These are phyloP conservation scores for Biscogniauxia sp. DNA, from an alignment of 2,329 filamentous ascomycete genomes.

Conservation along the genomic window DNA sequence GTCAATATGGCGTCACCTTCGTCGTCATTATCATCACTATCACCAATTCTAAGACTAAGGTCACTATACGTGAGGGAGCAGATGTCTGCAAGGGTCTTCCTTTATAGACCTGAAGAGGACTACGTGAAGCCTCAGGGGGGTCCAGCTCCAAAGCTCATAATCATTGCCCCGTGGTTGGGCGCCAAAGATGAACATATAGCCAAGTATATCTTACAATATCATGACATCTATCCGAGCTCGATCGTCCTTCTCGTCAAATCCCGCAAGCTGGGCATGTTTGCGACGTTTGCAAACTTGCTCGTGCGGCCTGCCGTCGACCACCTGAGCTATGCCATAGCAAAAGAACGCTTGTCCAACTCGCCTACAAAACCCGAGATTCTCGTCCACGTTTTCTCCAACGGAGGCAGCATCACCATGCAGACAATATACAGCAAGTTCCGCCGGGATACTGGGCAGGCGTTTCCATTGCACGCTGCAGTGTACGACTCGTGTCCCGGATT, in stretches of 20 bases:
- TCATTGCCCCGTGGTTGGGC: slow-evolving; percentile 51
- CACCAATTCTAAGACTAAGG: too few relatives aligned
- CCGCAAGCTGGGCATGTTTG: slow-evolving; percentile 35
- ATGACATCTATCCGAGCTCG: slow-evolving; percentile 42
- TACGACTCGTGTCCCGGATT: slow-evolving; percentile 50
- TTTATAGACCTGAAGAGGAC: slow-evolving; percentile 24
- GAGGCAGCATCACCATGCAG: slow-evolving; percentile 43
- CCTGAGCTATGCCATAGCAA: too few relatives aligned
- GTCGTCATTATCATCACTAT: background rate
- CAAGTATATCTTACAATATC: slow-evolving; percentile 50
- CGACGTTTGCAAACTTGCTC: slow-evolving; percentile 30
- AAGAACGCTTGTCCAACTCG: slow-evolving; percentile 16
- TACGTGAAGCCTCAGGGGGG: slow-evolving; percentile 3
- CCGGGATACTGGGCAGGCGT: slow-evolving; percentile 22
- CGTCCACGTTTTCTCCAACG: slow-evolving; percentile 53
- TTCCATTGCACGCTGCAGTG: slow-evolving; percentile 44
- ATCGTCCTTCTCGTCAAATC: slow-evolving; percentile 47
- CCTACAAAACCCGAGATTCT: slow-evolving; percentile 37
- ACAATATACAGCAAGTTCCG: slow-evolving; percentile 38
- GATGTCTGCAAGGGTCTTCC: slow-evolving; percentile 29
- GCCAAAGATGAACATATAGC: slow-evolving; percentile 48
- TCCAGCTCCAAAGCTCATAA: slow-evolving; percentile 43
- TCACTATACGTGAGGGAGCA: too few relatives aligned
- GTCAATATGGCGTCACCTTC: background rate
- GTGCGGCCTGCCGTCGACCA: slow-evolving; percentile 41